Base-by-base conservation (phyloP, 495 filamentous ascomycete species). In the Aspergillus carlsbadensis region DNA sequence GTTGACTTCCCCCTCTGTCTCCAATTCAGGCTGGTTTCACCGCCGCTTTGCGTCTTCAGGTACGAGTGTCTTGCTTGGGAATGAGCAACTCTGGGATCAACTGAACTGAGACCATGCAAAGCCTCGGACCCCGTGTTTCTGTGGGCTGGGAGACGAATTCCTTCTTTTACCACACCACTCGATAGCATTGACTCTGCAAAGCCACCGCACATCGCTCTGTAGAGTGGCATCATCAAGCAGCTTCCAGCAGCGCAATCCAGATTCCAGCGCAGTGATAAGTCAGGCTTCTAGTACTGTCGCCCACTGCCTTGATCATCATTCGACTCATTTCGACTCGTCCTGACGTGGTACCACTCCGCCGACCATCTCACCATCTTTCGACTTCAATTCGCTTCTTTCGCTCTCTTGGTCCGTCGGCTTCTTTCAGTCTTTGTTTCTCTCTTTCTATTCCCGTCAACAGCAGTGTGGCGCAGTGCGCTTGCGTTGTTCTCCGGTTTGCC, bases 211-310 rank as follows among this genome's bases (percentile, higher is more conserved):
- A 44, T 20, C 50, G 13, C 4, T 34, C 29, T 31, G 31, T 24
- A 6, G 43, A 21, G 35, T 31, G 56, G 56, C 52, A 59, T 59
- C 60, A 63, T 54, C 48, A 22, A 64, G 61, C 54, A 42, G 56
- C 45, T 52, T 57, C 57, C 35, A 36, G 24, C 45, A 50, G 2
- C 17, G 20, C 22, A 20, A 40, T 24, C 48, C 22, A 20, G 36
- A 24, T 45, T 24, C 15, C 3, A 39, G 36, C 11, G 15, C 36
- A 14, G 15, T 14, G 15, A 39, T 39, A 45, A 26, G 21, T 17
- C 34, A 5, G 20, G 33, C 45, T 15, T 14, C 17, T 22, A n/a
- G n/a, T n/a, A 20, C 45, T 21, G 21, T 14, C 24, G 17, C 42
- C 42, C 20, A 31, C 52, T 22, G 42, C 21, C 26, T 45, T 51